Conservation (phyloP, 2,329 filamentous ascomycete genomes). For the Cercospora sp. region DNA sequence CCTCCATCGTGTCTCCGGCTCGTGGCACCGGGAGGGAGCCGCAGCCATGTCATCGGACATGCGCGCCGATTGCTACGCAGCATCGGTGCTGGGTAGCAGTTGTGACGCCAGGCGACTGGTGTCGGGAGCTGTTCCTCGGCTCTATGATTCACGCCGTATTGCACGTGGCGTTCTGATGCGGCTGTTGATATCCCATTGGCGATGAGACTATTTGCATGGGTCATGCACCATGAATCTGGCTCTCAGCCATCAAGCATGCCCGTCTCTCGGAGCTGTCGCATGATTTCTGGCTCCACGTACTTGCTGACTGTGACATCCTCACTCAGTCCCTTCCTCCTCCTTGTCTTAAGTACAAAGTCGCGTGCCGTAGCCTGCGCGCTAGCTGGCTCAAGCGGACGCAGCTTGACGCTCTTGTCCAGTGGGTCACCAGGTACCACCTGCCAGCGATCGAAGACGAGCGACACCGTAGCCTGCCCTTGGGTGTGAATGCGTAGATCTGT, state of each 20-base stretch:
- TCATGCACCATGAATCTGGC: neutral
- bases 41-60: neutral
- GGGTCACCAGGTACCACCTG: conserved; percentile 94
- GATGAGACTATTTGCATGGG: neutral
- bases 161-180: neutral
- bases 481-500: conserved; percentile 96
- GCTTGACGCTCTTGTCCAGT: conserved; percentile 79
- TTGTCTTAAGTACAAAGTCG: conserved; percentile 96
- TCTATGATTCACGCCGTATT: neutral
- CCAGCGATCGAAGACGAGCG: conserved; percentile 94
- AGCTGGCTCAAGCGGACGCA: conserved; percentile 84
- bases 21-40: neutral
- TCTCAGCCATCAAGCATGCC: conserved; percentile 62
- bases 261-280: conserved; percentile 82
- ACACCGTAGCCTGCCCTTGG: conserved; percentile 86
- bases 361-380: conserved; percentile 84
- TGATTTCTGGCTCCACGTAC: conserved; percentile 93
- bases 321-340: conserved; percentile 86
- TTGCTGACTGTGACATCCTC: conserved; percentile 96
- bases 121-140: neutral
- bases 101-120: neutral
- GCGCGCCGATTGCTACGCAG: neutral
- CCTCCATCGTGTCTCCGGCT: neutral
- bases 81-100: neutral
- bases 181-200: neutral